Base-by-base conservation (phyloP, 2,329 filamentous ascomycete species). In the Cladophialophora immunda region DNA sequence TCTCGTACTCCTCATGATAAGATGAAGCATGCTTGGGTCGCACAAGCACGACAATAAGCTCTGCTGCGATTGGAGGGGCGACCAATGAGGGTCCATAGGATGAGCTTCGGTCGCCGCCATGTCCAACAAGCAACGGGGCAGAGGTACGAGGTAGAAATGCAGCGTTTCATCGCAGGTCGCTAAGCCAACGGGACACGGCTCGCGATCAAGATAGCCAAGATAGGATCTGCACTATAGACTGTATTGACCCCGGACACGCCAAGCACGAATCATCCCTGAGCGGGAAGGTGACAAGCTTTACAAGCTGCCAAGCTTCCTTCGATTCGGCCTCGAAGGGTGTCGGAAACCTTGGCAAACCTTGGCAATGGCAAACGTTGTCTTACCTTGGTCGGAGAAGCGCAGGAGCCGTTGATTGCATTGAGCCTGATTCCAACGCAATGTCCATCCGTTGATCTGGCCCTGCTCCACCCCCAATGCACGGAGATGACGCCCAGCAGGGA, bases 81-180 rank as follows among this genome's bases (percentile, higher is more conserved):
- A 9, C 34, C 65, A 55, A 67, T 64, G 38, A 36, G 25, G 36
- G 32, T 34, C 47, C 65, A 52, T 19, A n/a, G 36, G 29, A 36
- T 60, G 55, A 19, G 53, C 61, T n/a, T 53, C n/a, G 25, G 53
- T 50, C 32, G 32, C 30, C 56, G 41, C 60, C 61, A 64, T 36
- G 50, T 57, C 53, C 47, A 60, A 34, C 19, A 36, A 38, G 45
- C 45, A 60, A 55, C n/a, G n/a, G n/a, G n/a, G n/a, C n/a, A n/a
- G n/a, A n/a, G n/a, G n/a, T n/a, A 67, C 29, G 27, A 36, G 41
- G 54, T 17, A 59, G 54, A 60, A 30, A 60, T 50, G 61, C 60
- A 67, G 54, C 56, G 65, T 64, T 67, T 50, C 65, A 67, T 67
- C 55, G 65, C 61, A 45, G 17, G 27, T 50, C 25, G 17, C 25